phyloP scores from a whole-genome alignment of 208 protist species.

The Herpetomonas samuelpessoai region DNA sequence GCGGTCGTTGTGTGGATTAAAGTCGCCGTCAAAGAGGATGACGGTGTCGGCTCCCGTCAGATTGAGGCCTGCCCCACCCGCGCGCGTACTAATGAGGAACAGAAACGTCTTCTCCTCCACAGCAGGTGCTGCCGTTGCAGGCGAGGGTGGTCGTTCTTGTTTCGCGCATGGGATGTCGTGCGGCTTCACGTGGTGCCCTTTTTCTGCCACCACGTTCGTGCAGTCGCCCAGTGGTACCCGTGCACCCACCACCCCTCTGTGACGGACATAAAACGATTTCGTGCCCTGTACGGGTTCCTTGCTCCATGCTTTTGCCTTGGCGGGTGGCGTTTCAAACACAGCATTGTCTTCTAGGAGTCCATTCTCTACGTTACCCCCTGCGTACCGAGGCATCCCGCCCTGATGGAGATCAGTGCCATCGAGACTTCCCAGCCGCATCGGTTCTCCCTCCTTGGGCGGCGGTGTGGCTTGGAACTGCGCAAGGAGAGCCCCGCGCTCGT shows the following conservation, averaged over 20 bases:
- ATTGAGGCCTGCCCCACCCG: slow-evolving; percentile 96
- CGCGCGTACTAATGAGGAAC: slow-evolving; percentile 93
- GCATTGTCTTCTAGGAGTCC: slow-evolving; percentile 17
- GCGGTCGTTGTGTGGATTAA: slow-evolving; percentile 95
- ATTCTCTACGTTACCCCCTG: slow-evolving; percentile 9
- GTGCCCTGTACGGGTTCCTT: neutral
- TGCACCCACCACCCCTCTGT: too few species aligned
- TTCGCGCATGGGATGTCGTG: neutral
- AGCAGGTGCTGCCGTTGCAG: neutral
- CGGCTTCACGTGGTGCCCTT: neutral
- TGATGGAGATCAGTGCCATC: too few species aligned
- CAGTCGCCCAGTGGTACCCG: neutral
- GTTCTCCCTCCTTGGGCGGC: too few species aligned
- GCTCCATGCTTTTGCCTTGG: neutral
- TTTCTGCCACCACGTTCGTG: neutral
- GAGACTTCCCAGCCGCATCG: too few species aligned
- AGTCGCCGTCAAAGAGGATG: slow-evolving; percentile 95
- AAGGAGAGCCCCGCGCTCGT: slow-evolving; percentile 53
- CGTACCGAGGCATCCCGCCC: too few species aligned
- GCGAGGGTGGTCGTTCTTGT: neutral
- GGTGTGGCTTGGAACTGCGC: slow-evolving; percentile 62
- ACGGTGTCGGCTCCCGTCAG: slow-evolving; percentile 95
- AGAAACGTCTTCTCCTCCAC: slow-evolving; percentile 64
- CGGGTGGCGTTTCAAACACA: slow-evolving; percentile 6
- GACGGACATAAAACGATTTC: neutral